Conservation (phyloP, 2,329 filamentous ascomycete genomes). For the Neonectria ditissima region DNA sequence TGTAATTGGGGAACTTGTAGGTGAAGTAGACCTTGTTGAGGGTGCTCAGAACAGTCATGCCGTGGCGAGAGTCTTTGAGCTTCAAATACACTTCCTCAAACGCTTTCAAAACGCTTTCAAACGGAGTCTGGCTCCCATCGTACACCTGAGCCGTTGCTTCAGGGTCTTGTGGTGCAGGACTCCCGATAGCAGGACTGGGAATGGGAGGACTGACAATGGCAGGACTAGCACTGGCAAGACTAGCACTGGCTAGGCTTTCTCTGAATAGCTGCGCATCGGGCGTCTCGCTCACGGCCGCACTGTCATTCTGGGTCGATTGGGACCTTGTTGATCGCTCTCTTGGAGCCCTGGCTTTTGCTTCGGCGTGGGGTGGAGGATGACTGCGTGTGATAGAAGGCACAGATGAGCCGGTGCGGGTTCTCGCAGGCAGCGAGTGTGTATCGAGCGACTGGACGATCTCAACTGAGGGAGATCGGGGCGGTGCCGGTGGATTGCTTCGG, state of each 20-base stretch:
- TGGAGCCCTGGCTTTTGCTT: conserved; percentile 24
- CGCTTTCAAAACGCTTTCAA: conserved; percentile 45
- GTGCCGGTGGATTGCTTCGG: conserved; percentile 37
- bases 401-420: conserved; percentile 39
- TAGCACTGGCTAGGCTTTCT: conserved; percentile 11
- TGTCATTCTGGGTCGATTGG: conserved; percentile 27
- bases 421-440: conserved; percentile 32
- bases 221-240: conserved; percentile 19
- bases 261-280: not conserved
- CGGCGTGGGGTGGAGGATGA: conserved; percentile 30
- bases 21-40: conserved; percentile 49
- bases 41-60: conserved; percentile 35
- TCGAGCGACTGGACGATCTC: conserved; percentile 20
- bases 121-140: conserved; percentile 37
- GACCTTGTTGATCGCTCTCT: conserved; percentile 34
- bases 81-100: conserved; percentile 39
- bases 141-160: not conserved
- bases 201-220: conserved; percentile 16
- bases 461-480: conserved; percentile 31
- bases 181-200: conserved; percentile 7
- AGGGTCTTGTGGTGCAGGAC: not conserved
- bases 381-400: conserved; percentile 22
- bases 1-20: conserved; percentile 48
- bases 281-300: not conserved
- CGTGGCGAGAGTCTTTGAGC: conserved; percentile 35